Percentiles rank a stretch among this genome's conserved stretches.
Conservation (phyloP, 371 early-diverging fungal genomes). For the Mortierella sp. region DNA sequence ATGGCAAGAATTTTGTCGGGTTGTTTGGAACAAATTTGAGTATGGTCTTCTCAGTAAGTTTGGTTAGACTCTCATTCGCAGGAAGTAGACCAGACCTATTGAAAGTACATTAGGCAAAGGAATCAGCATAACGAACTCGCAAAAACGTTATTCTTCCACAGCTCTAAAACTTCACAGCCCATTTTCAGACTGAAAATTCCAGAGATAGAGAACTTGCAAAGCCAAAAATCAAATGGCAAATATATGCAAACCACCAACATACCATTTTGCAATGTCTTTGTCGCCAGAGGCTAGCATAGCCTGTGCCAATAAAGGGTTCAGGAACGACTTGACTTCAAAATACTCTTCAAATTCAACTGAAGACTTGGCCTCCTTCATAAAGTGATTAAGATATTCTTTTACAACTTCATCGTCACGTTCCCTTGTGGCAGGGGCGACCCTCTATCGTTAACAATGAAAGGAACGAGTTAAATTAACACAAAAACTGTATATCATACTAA, state of each 20-base stretch:
- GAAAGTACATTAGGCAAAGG: not conserved
- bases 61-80: conserved; percentile 14
- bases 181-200: not conserved
- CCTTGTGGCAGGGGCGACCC: conserved; percentile 15
- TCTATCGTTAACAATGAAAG: conserved; percentile 8
- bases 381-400: conserved; percentile 30
- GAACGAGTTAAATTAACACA: not conserved
- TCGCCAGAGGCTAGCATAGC: conserved; percentile 44
- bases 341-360: conserved; percentile 33
- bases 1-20: conserved; percentile 27
- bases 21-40: conserved; percentile 38
- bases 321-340: conserved; percentile 31
- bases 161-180: too few species aligned
- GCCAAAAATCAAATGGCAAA: not conserved
- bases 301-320: conserved; percentile 29
- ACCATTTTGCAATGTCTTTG: conserved; percentile 37
- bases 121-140: not conserved
- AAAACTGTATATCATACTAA: not conserved
- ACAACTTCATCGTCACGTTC: conserved; percentile 20
- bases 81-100: conserved; percentile 22
- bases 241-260: not conserved
- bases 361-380: conserved; percentile 35
- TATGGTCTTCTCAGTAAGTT: conserved; percentile 34
- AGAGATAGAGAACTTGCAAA: too few species aligned
- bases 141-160: not conserved